phyloP scores from a whole-genome alignment of 2,329 filamentous ascomycete species.

The Nemania sp. region DNA sequence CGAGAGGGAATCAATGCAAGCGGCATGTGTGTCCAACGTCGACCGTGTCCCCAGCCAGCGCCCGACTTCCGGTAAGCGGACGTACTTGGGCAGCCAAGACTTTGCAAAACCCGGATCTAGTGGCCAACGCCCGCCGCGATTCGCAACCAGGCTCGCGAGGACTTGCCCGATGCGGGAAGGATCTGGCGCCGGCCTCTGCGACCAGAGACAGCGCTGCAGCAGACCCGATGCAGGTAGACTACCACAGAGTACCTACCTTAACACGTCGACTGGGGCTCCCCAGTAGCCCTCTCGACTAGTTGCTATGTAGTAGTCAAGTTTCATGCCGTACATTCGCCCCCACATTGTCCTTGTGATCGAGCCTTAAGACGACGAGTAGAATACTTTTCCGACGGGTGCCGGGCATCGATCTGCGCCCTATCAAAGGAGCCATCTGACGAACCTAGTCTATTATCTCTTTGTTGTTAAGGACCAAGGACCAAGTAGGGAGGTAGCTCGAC shows the following conservation, averaged over 20 bases:
- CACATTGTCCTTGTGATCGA: conserved; percentile 15
- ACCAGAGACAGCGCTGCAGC: conserved; percentile 7
- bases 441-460: neutral
- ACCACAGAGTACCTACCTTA: too few species aligned
- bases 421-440: conserved; percentile 5
- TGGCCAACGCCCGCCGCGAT: neutral
- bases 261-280: too few species aligned
- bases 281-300: too few species aligned
- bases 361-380: conserved; percentile 9
- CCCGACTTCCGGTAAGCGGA: conserved; percentile 20
- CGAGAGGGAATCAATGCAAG: neutral
- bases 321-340: neutral
- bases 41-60: neutral
- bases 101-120: conserved; percentile 5
- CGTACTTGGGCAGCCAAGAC: conserved; percentile 11
- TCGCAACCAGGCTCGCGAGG: conserved; percentile 34
- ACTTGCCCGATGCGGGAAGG: conserved; percentile 37
- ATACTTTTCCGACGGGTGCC: conserved; percentile 6
- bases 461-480: conserved; percentile 1
- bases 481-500: neutral
- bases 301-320: neutral
- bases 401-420: conserved; percentile 12
- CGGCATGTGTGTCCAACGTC: neutral
- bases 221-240: neutral
- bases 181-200: conserved; percentile 20